Percentiles rank a stretch among this genome's conserved stretches.
These are phyloP conservation scores for Cardamine resedifolia DNA, from an alignment of 345 rosid genomes.

Conservation along the genomic window DNA sequence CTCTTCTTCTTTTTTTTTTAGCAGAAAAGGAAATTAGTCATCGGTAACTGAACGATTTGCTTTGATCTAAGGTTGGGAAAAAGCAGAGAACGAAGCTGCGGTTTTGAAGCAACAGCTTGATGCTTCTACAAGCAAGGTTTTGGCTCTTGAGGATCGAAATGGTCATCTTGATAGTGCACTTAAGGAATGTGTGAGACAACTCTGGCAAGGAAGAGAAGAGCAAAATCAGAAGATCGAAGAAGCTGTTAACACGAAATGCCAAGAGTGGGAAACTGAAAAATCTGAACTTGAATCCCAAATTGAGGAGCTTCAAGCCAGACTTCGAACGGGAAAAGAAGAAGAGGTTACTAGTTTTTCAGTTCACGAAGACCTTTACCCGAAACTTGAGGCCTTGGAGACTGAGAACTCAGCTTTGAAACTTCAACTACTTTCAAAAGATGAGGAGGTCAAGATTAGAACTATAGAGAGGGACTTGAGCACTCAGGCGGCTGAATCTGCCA, in stretches of 20 bases:
- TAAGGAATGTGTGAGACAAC: constrained; percentile 90
- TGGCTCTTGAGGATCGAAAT: constrained; percentile 65
- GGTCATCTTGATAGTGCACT: constrained; percentile 92
- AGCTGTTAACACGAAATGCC: constrained; percentile 50
- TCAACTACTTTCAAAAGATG: constrained; percentile 50
- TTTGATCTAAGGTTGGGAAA: constrained; percentile 88
- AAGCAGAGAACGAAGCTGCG: constrained; percentile 81
- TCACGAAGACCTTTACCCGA: constrained; percentile 43
- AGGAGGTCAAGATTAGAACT: constrained; percentile 59
- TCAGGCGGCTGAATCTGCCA: constrained; percentile 84
- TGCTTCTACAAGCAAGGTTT: constrained; percentile 49
- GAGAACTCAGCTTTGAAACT: constrained; percentile 61
- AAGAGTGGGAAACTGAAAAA: constrained; percentile 63
- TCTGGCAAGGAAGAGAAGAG: constrained; percentile 85
- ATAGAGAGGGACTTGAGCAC: constrained; percentile 86
- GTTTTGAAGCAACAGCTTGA: constrained; percentile 73
- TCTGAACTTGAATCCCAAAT: constrained; percentile 53
- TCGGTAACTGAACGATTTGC: neutral
- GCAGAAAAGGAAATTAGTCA: neutral
- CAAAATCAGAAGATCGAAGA: constrained; percentile 70
- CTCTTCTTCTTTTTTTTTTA: neutral
- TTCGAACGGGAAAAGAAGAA: constrained; percentile 37
- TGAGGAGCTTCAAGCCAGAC: constrained; percentile 47
- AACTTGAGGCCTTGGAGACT: constrained; percentile 59
- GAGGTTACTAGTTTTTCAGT: constrained; percentile 37